phyloP scores from a whole-genome alignment of 1,139 yeast species.

The Blastobotrys petasosporus region DNA sequence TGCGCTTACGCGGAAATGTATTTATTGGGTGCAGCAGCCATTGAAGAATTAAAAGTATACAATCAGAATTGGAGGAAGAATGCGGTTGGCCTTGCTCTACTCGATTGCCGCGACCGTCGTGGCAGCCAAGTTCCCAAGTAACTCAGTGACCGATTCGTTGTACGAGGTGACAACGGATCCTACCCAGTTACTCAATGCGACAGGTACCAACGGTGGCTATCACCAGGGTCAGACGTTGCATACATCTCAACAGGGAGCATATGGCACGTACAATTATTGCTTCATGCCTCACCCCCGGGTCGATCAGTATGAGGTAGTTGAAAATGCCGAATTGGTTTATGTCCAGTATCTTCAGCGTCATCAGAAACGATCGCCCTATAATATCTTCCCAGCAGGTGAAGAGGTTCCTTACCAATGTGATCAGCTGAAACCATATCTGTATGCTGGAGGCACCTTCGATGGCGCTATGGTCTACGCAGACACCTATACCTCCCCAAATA shows the following conservation, averaged over 20 bases:
- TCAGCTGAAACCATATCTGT: slow-evolving; percentile 27
- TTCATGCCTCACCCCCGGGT: slow-evolving; percentile 37
- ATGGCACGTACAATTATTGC: slow-evolving; percentile 38
- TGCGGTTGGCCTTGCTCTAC: background rate
- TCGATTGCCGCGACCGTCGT: background rate
- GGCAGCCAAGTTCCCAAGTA: slow-evolving; percentile 7
- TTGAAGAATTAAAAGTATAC: no score
- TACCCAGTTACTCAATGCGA: background rate
- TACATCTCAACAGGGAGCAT: slow-evolving; percentile 11
- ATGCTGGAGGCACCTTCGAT: slow-evolving; percentile 16
- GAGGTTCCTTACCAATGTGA: slow-evolving; percentile 27
- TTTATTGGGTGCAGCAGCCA: no score
- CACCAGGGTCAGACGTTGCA: slow-evolving; percentile 1
- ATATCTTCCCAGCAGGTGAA: slow-evolving; percentile 31
- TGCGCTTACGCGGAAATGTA: no score
- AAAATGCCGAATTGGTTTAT: slow-evolving; percentile 29
- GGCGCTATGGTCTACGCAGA: slow-evolving; percentile 24
- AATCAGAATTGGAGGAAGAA: background rate
- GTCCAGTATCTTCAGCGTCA: slow-evolving; percentile 40
- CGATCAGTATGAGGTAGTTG: slow-evolving; percentile 28
- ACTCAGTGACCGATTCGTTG: background rate
- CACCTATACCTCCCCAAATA: slow-evolving; percentile 21
- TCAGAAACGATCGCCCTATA: slow-evolving; percentile 40
- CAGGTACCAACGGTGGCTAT: slow-evolving; percentile 7
- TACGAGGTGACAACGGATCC: slow-evolving; percentile 3